Base-by-base conservation (phyloP, 2,329 filamentous ascomycete genomes). In the Knoxdaviesia capensis region DNA sequence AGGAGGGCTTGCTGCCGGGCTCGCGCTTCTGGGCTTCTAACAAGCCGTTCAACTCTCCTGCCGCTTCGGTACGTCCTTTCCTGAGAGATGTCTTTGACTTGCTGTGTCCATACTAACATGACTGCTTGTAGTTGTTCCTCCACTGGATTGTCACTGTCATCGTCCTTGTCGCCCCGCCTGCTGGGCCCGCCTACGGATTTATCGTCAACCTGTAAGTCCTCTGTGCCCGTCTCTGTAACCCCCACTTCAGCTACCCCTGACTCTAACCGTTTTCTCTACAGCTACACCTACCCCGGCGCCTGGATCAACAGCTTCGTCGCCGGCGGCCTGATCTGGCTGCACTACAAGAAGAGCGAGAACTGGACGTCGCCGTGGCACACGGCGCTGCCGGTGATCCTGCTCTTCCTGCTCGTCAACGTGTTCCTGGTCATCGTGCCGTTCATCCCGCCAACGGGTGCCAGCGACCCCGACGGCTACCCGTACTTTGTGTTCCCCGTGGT, bases 131-230 rank as follows among this genome's bases (percentile, higher is more conserved):
- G 54, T 57, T 76, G 6, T 71, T 80, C 48, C 62, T 80, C 20
- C 77, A 81, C 53, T 81, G 73, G 68, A 51, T 77, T 10, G 65
- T 80, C 3, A 77, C 74, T 0, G 62, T 77, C 44, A 65, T 82
- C 38, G 65, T 81, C 8, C 66, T 83, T 32, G 54, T 80, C 4
- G 77, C 74, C 0, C 77, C 77, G 1, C 78, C 78, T 0, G 69
- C 75, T 0, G 77, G 77, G 0, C 68, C 76, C 10, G 76, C 77
- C 0, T 81, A 81, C 55, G 77, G 76, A 55, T 82, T 82, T 50
- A 66, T 77, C 36, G 63, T 72, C 40, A 69, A 73, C 46, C 53
- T 77, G 39, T 68, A 63, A 20, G 20, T 20, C 20, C 11, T 20
- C 20, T 20, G 20, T 2, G 20, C 20, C 20, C 20, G 20, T 20